Base-by-base conservation (phyloP, 139 green algal genomes). In the Closterium sp. region DNA sequence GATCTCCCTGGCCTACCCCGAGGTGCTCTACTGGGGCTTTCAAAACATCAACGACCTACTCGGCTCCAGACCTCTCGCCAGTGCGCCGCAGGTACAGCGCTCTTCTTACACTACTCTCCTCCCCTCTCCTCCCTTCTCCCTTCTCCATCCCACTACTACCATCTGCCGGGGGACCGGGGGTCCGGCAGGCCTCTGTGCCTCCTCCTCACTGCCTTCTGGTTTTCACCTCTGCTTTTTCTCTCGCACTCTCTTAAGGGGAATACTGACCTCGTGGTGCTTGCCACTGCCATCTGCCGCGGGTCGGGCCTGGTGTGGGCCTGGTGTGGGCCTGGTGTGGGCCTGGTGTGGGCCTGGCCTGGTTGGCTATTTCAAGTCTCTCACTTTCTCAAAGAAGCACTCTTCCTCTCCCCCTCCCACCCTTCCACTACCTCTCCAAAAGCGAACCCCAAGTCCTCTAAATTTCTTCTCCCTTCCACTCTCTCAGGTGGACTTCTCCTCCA, bases 1-100 rank as follows among this genome's bases (percentile, higher is more conserved):
- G 73, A 89, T 97, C 22, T 96, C 97, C 0, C 50, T 97, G 29
- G 92, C 92, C 2, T 97, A 95, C 50, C 97, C 97, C 10, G 96
- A 98, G 85, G 95, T 98, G 2, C 93, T 97, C 27, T 98, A 98
- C 92, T 96, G 97, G 95, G 96, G 96, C 6, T 97, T 97, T 89
- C 92, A 96, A 89, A 98, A 98, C 94, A 94, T 98, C 0, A 97
- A 97, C 91, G 94, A 95, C 50, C 92, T 98, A 0, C 93, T 98
- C 19, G n/a, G 89, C 45, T 92, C 88, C 9, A 79, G 89, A 27
- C 50, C 89, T 6, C 42, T 91, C 13, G 38, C 38, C 38, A 50
- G 38, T 50, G 38, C 38, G 7, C 38, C 38, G n/a, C n/a, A n/a
- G n/a, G n/a, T n/a, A n/a, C n/a, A n/a, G n/a, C n/a, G n/a, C n/a